Conservation (phyloP, 768 basidiomycete species). For the Tricholoma sp. region DNA sequence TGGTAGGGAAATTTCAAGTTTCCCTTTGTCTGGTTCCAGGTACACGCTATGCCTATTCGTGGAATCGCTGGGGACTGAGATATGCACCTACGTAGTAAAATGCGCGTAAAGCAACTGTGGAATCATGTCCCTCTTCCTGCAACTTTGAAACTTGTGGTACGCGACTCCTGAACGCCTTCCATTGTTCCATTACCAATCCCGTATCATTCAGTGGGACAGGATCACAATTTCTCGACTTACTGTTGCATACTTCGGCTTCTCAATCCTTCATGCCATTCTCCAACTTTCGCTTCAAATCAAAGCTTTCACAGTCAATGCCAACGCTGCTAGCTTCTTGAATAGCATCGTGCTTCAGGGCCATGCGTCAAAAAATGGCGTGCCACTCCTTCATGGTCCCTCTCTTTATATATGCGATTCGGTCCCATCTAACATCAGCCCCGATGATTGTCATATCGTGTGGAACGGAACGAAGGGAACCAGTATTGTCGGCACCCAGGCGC, state of each 20-base stretch:
- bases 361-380: constrained; percentile 43
- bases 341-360: constrained; percentile 46
- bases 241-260: constrained; percentile 60
- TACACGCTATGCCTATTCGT: not conserved
- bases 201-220: constrained; percentile 52
- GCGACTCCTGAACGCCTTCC: constrained; percentile 14
- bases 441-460: constrained; percentile 54
- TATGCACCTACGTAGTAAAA: constrained; percentile 9
- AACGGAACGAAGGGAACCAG: constrained; percentile 28
- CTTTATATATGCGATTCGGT: constrained; percentile 57
- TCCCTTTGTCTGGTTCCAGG: constrained; percentile 6
- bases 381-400: constrained; percentile 40
- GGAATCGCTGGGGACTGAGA: not conserved
- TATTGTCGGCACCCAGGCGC: constrained; percentile 1
- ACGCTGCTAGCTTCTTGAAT: constrained; percentile 49
- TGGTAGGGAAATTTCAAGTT: not conserved
- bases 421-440: constrained; percentile 35
- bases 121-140: constrained; percentile 24
- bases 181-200: not conserved
- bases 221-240: constrained; percentile 66
- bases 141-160: constrained; percentile 45
- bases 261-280: constrained; percentile 57
- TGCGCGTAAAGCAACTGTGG: constrained; percentile 27
- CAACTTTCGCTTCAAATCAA: constrained; percentile 66
- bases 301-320: constrained; percentile 59